Percentiles rank a stretch among this genome's conserved stretches.
These are phyloP conservation scores for Scheffersomyces cryptocercus DNA, from an alignment of 1,139 yeast species.

Conservation along the genomic window DNA sequence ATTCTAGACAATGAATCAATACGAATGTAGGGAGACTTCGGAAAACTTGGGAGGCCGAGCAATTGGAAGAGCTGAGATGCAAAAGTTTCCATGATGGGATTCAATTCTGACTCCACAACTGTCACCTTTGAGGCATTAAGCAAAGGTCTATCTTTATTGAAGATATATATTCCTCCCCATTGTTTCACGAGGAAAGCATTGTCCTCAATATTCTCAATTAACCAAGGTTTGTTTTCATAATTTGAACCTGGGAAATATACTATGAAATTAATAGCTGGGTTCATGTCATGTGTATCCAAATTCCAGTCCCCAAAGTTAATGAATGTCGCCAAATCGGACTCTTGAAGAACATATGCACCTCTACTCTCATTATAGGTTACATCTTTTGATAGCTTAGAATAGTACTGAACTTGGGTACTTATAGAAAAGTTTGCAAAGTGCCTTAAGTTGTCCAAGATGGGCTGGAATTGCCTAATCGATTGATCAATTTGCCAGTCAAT, in stretches of 20 bases:
- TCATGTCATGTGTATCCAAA: slow-evolving; percentile 52
- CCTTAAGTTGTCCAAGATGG: slow-evolving; percentile 32
- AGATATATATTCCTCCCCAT: slow-evolving; percentile 76
- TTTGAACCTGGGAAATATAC: slow-evolving; percentile 58
- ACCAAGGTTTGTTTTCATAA: slow-evolving; percentile 42
- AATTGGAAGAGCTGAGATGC: slow-evolving; percentile 73
- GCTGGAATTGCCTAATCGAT: slow-evolving; percentile 25
- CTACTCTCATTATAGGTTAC: slow-evolving; percentile 24
- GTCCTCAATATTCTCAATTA: slow-evolving; percentile 48
- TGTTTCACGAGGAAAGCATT: slow-evolving; percentile 83
- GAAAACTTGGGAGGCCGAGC: slow-evolving; percentile 60
- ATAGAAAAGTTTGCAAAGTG: slow-evolving; percentile 70
- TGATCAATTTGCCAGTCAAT: slow-evolving; percentile 42
- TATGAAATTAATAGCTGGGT: slow-evolving; percentile 71
- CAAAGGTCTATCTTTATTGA: slow-evolving; percentile 43
- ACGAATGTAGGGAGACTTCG: slow-evolving; percentile 60
- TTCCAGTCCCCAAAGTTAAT: slow-evolving; percentile 82
- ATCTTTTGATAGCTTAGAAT: slow-evolving; percentile 42
- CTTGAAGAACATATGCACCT: slow-evolving; percentile 37
- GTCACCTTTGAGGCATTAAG: slow-evolving; percentile 19
- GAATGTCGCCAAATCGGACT: slow-evolving; percentile 61
- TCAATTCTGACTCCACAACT: slow-evolving; percentile 48
- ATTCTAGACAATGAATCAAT: slow-evolving; percentile 67
- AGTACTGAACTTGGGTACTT: slow-evolving; percentile 78
- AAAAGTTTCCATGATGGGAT: slow-evolving; percentile 65